phyloP scores from a whole-genome alignment of 371 early-diverging fungal genomes.

The Zychaea mexicana region DNA sequence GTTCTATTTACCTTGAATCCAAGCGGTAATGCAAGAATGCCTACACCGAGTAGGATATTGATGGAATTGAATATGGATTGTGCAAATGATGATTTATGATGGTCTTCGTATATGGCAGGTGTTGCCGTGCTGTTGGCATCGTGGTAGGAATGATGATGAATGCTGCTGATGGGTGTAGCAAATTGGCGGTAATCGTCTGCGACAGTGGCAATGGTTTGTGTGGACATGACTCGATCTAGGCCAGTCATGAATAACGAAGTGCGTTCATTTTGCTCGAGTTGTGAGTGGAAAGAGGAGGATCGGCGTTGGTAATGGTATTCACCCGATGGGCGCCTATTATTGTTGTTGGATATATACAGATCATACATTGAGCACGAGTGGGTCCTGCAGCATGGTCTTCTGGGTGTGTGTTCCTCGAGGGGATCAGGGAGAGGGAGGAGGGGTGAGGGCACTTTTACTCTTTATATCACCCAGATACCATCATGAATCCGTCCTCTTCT shows the following conservation, averaged over 20 bases:
- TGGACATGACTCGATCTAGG: slow-evolving; percentile 31
- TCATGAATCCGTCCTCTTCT: not conserved
- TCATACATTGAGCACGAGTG: not conserved
- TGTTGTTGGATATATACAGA: not conserved
- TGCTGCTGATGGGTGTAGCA: not conserved
- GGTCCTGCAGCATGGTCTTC: too few relatives aligned
- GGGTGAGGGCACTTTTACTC: too few relatives aligned
- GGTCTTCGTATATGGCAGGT: not conserved
- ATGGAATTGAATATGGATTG: slow-evolving; percentile 63
- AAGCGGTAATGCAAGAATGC: slow-evolving; percentile 60
- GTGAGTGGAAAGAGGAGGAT: not conserved
- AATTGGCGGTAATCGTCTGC: slow-evolving; percentile 40
- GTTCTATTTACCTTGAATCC: slow-evolving; percentile 52
- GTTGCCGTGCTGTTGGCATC: not conserved
- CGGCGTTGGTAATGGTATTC: slow-evolving; percentile 3
- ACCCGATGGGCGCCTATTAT: not conserved
- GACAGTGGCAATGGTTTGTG: slow-evolving; percentile 31
- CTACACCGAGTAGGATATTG: slow-evolving; percentile 70
- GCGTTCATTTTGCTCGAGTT: slow-evolving; percentile 19
- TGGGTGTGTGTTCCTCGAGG: too few relatives aligned
- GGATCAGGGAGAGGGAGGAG: too few relatives aligned
- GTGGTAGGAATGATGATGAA: too few relatives aligned
- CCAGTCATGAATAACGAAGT: slow-evolving; percentile 28
- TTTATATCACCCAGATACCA: too few relatives aligned
- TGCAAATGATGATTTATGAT: slow-evolving; percentile 45